These are phyloP conservation scores for Pezicula carpinea DNA, from an alignment of 2,329 filamentous ascomycete species.

Conservation along the genomic window DNA sequence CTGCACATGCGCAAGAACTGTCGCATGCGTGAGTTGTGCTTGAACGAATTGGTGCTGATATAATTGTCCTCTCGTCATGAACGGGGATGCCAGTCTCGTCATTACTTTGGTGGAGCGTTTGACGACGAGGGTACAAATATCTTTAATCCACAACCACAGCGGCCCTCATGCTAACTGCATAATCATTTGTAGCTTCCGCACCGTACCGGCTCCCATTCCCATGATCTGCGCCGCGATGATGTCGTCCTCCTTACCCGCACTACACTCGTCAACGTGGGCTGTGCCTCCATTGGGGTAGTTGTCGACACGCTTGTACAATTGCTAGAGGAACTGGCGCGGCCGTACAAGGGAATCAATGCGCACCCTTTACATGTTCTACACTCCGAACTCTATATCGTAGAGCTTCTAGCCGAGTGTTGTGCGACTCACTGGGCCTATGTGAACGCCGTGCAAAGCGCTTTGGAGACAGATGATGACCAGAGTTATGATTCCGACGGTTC, in stretches of 20 bases:
- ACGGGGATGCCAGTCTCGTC: conserved; percentile 54
- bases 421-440: conserved; percentile 52
- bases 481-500: conserved; percentile 19
- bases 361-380: conserved; percentile 57
- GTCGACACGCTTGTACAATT: conserved; percentile 52
- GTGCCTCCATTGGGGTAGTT: conserved; percentile 46
- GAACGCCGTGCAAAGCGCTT: conserved; percentile 20
- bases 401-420: conserved; percentile 61
- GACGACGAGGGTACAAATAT: conserved; percentile 49
- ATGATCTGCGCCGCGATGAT: conserved; percentile 56
- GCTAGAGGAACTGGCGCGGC: conserved; percentile 53
- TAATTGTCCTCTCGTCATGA: conserved; percentile 38
- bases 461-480: conserved; percentile 13
- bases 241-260: conserved; percentile 55
- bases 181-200: conserved; percentile 52
- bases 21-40: conserved; percentile 20
- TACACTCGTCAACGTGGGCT: conserved; percentile 57
- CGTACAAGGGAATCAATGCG: conserved; percentile 44
- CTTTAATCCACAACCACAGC: conserved; percentile 2
- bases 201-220: conserved; percentile 52
- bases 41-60: conserved; percentile 21
- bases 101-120: conserved; percentile 59
- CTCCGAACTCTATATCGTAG: conserved; percentile 61
- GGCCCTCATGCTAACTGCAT: conserved; percentile 8
- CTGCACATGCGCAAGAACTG: conserved; percentile 3